Conservation (phyloP, 306 rosid genomes). For the Prunus dulcis region DNA sequence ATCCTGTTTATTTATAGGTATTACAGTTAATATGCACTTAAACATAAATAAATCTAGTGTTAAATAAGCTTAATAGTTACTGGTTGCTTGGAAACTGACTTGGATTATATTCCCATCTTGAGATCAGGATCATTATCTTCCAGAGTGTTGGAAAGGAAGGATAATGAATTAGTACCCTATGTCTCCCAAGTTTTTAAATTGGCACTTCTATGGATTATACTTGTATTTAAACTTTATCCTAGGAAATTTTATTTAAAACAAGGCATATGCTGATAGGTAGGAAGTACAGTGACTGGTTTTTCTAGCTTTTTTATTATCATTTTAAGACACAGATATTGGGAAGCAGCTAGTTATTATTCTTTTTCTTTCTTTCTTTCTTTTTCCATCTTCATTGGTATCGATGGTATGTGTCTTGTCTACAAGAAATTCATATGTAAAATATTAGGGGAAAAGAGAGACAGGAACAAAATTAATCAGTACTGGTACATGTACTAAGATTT, state of each 20-base stretch:
- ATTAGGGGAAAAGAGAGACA: conserved; percentile 4
- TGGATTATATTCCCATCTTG: conserved; percentile 3
- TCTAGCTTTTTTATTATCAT: background rate
- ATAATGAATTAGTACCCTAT: conserved; percentile 15
- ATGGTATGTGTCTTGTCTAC: background rate
- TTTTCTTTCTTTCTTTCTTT: background rate
- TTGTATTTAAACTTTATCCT: background rate
- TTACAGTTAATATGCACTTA: too few species aligned
- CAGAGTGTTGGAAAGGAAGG: conserved; percentile 11
- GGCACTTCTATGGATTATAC: conserved; percentile 8
- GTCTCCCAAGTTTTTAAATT: background rate
- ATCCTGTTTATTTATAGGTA: background rate
- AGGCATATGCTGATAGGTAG: background rate
- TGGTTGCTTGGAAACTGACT: background rate
- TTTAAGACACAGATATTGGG: background rate
- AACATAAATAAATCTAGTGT: background rate
- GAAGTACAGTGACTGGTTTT: background rate
- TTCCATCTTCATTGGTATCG: background rate
- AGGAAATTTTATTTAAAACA: background rate
- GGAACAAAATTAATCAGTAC: background rate
- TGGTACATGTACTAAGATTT: conserved; percentile 26
- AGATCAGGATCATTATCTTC: conserved; percentile 37
- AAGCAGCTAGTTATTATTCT: background rate
- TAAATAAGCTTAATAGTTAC: background rate
- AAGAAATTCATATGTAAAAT: background rate